A percentile compares a stretch with the other conserved stretches of the same genome.
These are phyloP conservation scores for Ustilago loliicola DNA, from an alignment of 1,284 basidiomycete genomes.

Conservation along the genomic window DNA sequence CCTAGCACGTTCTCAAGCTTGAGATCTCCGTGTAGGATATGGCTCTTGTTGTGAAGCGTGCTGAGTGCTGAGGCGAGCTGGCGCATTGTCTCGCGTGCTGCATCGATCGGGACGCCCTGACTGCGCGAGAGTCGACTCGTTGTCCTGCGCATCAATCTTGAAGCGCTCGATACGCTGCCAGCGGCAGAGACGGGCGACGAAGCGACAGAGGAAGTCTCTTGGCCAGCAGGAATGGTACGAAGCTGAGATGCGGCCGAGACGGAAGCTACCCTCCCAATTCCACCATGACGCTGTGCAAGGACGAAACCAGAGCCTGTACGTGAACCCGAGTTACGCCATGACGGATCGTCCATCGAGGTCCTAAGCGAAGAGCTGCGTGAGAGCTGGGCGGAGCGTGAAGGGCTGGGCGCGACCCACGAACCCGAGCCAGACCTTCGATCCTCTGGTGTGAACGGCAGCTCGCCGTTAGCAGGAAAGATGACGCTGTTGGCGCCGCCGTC, in stretches of 20 bases:
- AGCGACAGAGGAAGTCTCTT: constrained; percentile 26
- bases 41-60: constrained; percentile 84
- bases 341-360: constrained; percentile 27
- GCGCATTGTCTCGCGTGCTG: constrained; percentile 87
- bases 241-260: constrained; percentile 40
- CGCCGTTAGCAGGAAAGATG: constrained; percentile 16
- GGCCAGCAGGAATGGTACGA: constrained; percentile 49
- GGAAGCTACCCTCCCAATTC: constrained; percentile 38
- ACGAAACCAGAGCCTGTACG: constrained; percentile 50
- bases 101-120: constrained; percentile 57
- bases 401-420: constrained; percentile 36
- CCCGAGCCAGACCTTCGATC: constrained; percentile 37
- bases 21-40: constrained; percentile 76
- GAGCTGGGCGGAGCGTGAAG: constrained; percentile 26
- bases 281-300: constrained; percentile 16
- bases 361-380: constrained; percentile 47
- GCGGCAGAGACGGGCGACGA: constrained; percentile 46
- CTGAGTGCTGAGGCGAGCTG: constrained; percentile 88
- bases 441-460: constrained; percentile 19
- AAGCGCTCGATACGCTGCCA: constrained; percentile 43
- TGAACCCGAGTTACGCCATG: constrained; percentile 24
- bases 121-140: constrained; percentile 38
- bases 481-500: constrained; percentile 41
- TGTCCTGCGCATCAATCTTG: constrained; percentile 36
- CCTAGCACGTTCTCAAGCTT: constrained; percentile 94